Conservation (phyloP, 345 rosid genomes). For the Acer yangbiense region DNA sequence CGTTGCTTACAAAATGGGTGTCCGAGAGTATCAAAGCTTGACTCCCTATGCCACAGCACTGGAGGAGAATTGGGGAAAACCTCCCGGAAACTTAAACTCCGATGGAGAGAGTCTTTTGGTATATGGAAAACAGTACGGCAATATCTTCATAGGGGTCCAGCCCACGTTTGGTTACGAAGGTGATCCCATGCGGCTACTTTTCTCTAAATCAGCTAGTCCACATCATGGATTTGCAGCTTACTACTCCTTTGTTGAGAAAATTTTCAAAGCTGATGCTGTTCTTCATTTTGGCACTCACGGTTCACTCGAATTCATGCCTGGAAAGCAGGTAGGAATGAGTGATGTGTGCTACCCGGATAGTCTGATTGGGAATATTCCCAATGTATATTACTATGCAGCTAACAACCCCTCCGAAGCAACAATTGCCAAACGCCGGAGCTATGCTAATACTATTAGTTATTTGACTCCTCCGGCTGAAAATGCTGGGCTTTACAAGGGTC, state of each 20-base stretch:
- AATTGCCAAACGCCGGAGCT: slow-evolving; percentile 95
- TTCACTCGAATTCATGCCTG: slow-evolving; percentile 98
- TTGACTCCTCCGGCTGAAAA: slow-evolving; percentile 99
- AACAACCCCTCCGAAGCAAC: slow-evolving; percentile 99
- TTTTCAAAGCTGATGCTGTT: slow-evolving; percentile 93
- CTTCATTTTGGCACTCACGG: slow-evolving; percentile 99
- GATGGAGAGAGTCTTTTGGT: slow-evolving; percentile 95
- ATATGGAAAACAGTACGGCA: slow-evolving; percentile 89
- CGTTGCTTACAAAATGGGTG: slow-evolving; percentile 89
- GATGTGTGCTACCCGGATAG: slow-evolving; percentile 94
- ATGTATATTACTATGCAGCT: slow-evolving; percentile 94
- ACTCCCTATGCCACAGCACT: slow-evolving; percentile 81
- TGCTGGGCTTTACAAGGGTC: slow-evolving; percentile 98
- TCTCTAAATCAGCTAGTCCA: slow-evolving; percentile 97
- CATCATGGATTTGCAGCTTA: slow-evolving; percentile 98
- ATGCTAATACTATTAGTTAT: slow-evolving; percentile 94
- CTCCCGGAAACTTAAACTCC: slow-evolving; percentile 94
- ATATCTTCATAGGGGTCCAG: slow-evolving; percentile 95
- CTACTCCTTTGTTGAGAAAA: slow-evolving; percentile 92
- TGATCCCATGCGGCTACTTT: slow-evolving; percentile 94
- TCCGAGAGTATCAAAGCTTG: slow-evolving; percentile 78
- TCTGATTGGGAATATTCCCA: slow-evolving; percentile 96
- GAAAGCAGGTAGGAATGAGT: slow-evolving; percentile 99
- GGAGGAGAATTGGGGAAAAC: slow-evolving; percentile 99
- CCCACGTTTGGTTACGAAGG: slow-evolving; percentile 99